Evolutionary conservation across 164 flowering plant genomes (phyloP).

Genomic region (Tetrastigma voinierianum): DNA sequence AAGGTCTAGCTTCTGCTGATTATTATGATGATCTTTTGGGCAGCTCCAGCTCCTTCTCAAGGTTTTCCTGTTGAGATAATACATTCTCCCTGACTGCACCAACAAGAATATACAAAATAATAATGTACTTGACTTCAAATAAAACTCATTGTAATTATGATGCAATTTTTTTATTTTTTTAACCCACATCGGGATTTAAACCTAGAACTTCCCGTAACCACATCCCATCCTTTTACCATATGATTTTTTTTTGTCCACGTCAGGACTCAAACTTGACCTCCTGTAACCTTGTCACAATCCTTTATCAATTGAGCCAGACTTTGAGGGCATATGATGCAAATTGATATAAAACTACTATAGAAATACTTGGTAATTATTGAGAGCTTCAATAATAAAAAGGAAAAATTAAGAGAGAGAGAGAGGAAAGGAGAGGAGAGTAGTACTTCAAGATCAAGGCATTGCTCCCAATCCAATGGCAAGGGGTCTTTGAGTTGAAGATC

Average conservation of each 20-base stretch:
- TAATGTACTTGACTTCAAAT: too few relatives aligned
- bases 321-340: too few relatives aligned
- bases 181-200: too few relatives aligned
- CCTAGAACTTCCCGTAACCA: too few relatives aligned
- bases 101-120: neutral
- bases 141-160: too few relatives aligned
- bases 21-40: slow-evolving; percentile 35
- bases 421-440: slow-evolving; percentile 13
- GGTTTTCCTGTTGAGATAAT: slow-evolving; percentile 55
- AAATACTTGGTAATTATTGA: too few relatives aligned
- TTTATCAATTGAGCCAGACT: too few relatives aligned
- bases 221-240: too few relatives aligned
- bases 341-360: neutral
- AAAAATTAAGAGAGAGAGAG: neutral
- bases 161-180: too few relatives aligned
- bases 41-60: slow-evolving; percentile 51
- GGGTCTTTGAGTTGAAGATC: slow-evolving; percentile 59
- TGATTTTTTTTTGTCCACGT: too few relatives aligned
- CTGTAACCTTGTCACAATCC: too few relatives aligned
- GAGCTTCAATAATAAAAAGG: neutral
- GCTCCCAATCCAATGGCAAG: slow-evolving; percentile 64
- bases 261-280: too few relatives aligned
- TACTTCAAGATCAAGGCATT: slow-evolving; percentile 69
- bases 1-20: slow-evolving; percentile 47
- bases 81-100: slow-evolving; percentile 65